These are phyloP conservation scores for Pseudopyrenochaeta lycopersici DNA, from an alignment of 2,329 filamentous ascomycete species.

Conservation along the genomic window DNA sequence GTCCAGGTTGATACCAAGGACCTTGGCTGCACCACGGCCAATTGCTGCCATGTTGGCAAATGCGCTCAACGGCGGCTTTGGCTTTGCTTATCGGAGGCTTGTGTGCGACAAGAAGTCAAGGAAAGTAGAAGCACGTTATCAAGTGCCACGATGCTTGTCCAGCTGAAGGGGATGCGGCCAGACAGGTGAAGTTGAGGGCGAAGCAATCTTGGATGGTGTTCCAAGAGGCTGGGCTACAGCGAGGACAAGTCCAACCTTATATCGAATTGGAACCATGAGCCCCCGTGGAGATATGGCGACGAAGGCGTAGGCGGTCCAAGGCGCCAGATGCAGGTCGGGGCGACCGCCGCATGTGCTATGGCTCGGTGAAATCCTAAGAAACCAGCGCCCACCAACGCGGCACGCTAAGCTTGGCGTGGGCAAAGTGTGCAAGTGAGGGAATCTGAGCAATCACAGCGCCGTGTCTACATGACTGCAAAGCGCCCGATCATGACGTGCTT, in stretches of 20 bases:
- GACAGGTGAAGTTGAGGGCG: neutral
- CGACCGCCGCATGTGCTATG: constrained; percentile 25
- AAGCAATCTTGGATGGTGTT: constrained; percentile 1
- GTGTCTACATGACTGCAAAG: constrained; percentile 13
- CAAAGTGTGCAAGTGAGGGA: constrained; percentile 8
- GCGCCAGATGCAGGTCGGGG: constrained; percentile 27
- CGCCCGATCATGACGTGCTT: constrained; percentile 32
- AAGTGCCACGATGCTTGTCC: constrained; percentile 1
- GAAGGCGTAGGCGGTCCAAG: constrained; percentile 21
- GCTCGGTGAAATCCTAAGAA: constrained; percentile 19
- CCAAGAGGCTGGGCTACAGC: constrained; percentile 1
- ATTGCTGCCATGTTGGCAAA: constrained; percentile 56
- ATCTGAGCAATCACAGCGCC: constrained; percentile 30
- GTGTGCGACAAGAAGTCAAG: constrained; percentile 1
- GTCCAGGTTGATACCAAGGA: constrained; percentile 82
- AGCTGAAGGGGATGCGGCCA: neutral
- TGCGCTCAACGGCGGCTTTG: neutral
- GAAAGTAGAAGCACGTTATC: neutral
- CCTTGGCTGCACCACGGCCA: constrained; percentile 80
- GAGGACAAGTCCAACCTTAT: constrained; percentile 9
- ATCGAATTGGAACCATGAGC: neutral
- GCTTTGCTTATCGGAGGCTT: neutral
- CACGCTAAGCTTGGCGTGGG: constrained; percentile 31
- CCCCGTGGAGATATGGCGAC: constrained; percentile 12
- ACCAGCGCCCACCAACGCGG: constrained; percentile 20